A percentile compares a stretch with the other conserved stretches of the same genome.
Evolutionary conservation across 495 filamentous ascomycete species (phyloP).

Genomic region (Penicillium riverlandense): DNA sequence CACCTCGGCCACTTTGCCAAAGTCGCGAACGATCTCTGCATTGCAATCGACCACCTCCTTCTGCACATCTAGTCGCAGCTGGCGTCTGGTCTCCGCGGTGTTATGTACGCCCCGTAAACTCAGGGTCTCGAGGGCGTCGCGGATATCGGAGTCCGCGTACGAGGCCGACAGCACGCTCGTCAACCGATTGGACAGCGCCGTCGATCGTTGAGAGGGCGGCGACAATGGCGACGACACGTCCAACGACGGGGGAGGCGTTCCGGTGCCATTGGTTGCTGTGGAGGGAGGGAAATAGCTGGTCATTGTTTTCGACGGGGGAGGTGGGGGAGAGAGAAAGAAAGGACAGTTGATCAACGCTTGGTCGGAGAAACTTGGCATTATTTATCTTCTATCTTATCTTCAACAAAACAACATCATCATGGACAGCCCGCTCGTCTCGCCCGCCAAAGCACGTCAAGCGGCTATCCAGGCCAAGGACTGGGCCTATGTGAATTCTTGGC

Average conservation of each 20-base stretch:
- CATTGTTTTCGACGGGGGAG: constrained; percentile 21
- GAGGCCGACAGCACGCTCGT: constrained; percentile 83
- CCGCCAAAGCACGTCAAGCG: constrained; percentile 40
- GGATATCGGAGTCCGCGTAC: constrained; percentile 87
- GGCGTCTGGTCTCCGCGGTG: constrained; percentile 69
- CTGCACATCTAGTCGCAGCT: constrained; percentile 77
- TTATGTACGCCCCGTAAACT: constrained; percentile 68
- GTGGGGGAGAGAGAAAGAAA: constrained; percentile 10
- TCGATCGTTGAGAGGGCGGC: constrained; percentile 37
- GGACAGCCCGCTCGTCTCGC: constrained; percentile 36
- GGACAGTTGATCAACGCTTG: constrained; percentile 6
- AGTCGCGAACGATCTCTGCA: constrained; percentile 83
- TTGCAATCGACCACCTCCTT: constrained; percentile 92
- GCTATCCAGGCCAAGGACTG: constrained; percentile 69
- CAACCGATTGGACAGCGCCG: constrained; percentile 66
- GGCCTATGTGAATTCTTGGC: constrained; percentile 80
- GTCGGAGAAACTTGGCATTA: constrained; percentile 10
- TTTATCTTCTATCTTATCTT: constrained; percentile 19
- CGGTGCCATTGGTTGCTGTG: constrained; percentile 16
- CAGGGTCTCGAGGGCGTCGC: constrained; percentile 72
- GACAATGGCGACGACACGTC: constrained; percentile 28
- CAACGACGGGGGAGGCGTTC: constrained; percentile 2
- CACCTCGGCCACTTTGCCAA: constrained; percentile 87
- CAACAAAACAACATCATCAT: constrained; percentile 13
- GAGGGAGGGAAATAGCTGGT: constrained; percentile 32